Evolutionary conservation across 1,139 yeast species (phyloP).

Genomic region (Torulaspora globosa): DNA sequence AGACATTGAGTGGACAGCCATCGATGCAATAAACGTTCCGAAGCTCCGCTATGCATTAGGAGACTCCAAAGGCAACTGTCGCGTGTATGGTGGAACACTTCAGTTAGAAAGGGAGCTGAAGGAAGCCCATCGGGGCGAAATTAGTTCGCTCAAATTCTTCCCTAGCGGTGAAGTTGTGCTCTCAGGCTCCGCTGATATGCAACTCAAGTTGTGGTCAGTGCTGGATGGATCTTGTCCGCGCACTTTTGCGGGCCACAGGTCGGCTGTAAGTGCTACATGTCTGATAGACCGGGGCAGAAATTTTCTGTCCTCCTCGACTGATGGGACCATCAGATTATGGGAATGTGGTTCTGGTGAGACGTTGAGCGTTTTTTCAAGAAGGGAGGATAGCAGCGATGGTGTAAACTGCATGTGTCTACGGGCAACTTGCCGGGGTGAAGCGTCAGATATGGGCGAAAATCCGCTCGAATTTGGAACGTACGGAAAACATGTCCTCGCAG

Average conservation of each 20-base stretch:
- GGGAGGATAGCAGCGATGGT: conserved; percentile 38
- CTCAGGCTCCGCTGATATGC: conserved; percentile 54
- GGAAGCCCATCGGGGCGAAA: conserved; percentile 48
- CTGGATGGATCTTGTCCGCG: conserved; percentile 48
- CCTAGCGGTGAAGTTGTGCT: conserved; percentile 59
- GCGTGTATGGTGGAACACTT: conserved; percentile 25
- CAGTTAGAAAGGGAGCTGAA: conserved; percentile 23
- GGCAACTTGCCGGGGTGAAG: conserved; percentile 1
- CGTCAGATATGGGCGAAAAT: not conserved
- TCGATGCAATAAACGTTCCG: conserved; percentile 10
- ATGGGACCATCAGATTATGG: conserved; percentile 59
- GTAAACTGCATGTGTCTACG: conserved; percentile 30
- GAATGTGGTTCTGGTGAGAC: conserved; percentile 57
- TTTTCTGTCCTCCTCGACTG: conserved; percentile 49
- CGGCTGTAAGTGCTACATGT: conserved; percentile 45
- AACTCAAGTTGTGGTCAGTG: conserved; percentile 54
- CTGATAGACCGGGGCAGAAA: conserved; percentile 64
- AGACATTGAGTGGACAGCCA: conserved; percentile 11
- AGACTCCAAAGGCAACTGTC: conserved; percentile 43
- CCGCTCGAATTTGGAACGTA: conserved; percentile 42
- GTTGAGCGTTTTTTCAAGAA: conserved; percentile 42
- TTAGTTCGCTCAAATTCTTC: conserved; percentile 44
- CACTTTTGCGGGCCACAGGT: conserved; percentile 46
- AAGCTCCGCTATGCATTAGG: conserved; percentile 40
- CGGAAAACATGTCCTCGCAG: conserved; percentile 43